These are phyloP conservation scores for Hyphopichia wangnamkhiaoensis DNA, from an alignment of 1,139 yeast genomes.

Conservation along the genomic window DNA sequence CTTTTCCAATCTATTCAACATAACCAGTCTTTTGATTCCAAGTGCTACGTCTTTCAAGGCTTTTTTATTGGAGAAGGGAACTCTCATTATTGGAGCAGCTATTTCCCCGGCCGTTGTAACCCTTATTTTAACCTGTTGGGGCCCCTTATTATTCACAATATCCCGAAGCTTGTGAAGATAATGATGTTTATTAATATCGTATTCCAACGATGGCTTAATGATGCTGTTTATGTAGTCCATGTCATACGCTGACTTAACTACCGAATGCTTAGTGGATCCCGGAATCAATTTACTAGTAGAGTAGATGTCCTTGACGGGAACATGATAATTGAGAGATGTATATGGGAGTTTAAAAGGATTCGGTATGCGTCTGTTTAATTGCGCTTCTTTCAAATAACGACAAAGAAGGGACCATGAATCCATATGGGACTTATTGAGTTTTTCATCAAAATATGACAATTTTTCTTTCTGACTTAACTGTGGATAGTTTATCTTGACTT, in stretches of 20 bases:
- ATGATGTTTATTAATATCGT: constrained; percentile 33
- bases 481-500: background rate
- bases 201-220: constrained; percentile 38
- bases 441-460: constrained; percentile 8
- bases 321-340: constrained; percentile 16
- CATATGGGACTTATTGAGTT: constrained; percentile 9
- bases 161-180: constrained; percentile 18
- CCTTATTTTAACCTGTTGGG: constrained; percentile 33
- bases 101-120: constrained; percentile 34
- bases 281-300: constrained; percentile 15
- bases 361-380: constrained; percentile 27
- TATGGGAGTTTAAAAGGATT: constrained; percentile 37
- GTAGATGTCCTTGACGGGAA: constrained; percentile 8
- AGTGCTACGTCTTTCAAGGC: constrained; percentile 30
- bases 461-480: constrained; percentile 8
- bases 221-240: constrained; percentile 33
- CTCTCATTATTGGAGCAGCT: constrained; percentile 28
- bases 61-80: constrained; percentile 24
- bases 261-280: constrained; percentile 20
- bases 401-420: constrained; percentile 15
- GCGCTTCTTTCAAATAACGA: constrained; percentile 31
- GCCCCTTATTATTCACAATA: constrained; percentile 37
- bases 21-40: constrained; percentile 33
- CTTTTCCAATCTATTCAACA: constrained; percentile 19
- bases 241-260: constrained; percentile 34